Evolutionary conservation across 2,329 filamentous ascomycete species (phyloP), one percentile per base, ranked within the genome.

Genomic region (Ambrosiella cleistominuta): DNA sequence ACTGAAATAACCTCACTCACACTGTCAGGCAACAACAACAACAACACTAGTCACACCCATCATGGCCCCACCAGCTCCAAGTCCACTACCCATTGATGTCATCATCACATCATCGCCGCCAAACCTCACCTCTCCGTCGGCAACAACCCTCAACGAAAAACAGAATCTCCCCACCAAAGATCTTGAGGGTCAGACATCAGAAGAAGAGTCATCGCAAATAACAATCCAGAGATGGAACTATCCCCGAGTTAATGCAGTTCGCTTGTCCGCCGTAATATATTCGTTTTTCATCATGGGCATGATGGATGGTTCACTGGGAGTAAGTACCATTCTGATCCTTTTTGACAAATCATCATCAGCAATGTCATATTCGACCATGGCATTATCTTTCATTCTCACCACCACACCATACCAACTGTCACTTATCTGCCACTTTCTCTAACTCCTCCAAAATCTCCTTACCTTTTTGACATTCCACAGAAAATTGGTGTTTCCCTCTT

Each of bases 261-360:
- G 82, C 44, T 78, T 79, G 51, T 67, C 78, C 40, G 73, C 78
- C 0, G 76, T 80, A 2, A 79, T 82, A 63, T 79, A 77, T 68
- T 75, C 76, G 4, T 80, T 87, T 62, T 70, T 82, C 17, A 71
- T 85, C 38, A 78, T 85, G 72, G 84, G 84, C 6, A 76, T 82
- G 70, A 85, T 84, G 64, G 84, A 88, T 68, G 83, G 77, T 8
- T 78, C 78, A 27, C 74, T 80, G 50, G 82, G 82, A 47, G 79
- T 80, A 71, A 66, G 74, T 72, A 27, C 19, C 27, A 27, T 7
- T 9, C 27, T 50, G 4, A 39, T 27, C 17, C 15, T 37, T 17
- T 4, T 37, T 47, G 27, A 27, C 8, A 42, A 3, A 11, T 51
- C 27, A 17, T 51, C 19, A 7, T 27, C 9, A 15, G 17, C 3